Evolutionary conservation across 495 filamentous ascomycete species (phyloP).

Genomic region (Viridothelium virens): DNA sequence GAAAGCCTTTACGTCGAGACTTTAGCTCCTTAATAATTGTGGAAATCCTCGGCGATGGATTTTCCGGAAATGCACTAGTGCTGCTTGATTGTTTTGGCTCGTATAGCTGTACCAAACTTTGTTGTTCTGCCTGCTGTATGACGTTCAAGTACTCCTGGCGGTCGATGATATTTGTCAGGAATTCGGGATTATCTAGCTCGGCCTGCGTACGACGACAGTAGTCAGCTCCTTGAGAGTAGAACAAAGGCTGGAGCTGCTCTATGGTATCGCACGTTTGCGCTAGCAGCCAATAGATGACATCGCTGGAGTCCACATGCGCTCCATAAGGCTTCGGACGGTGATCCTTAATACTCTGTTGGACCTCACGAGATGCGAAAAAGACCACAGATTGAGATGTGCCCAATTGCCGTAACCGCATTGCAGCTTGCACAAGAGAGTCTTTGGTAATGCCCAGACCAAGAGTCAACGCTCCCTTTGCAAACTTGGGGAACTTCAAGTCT

Average conservation of each 20-base stretch:
- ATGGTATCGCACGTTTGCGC: constrained; percentile 52
- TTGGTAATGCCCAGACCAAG: constrained; percentile 62
- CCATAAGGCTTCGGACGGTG: constrained; percentile 10
- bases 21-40: constrained; percentile 31
- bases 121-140: constrained; percentile 39
- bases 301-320: constrained; percentile 37
- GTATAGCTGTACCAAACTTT: constrained; percentile 44
- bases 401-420: constrained; percentile 26
- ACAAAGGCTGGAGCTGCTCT: constrained; percentile 49
- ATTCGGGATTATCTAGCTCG: constrained; percentile 27
- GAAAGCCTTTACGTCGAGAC: constrained; percentile 22
- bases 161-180: constrained; percentile 29
- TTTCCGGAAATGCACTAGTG: constrained; percentile 7
- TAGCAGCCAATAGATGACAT: constrained; percentile 54
- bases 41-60: constrained; percentile 19
- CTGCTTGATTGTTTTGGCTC: constrained; percentile 23
- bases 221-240: constrained; percentile 49
- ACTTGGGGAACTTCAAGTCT: constrained; percentile 56
- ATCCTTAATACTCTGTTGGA: constrained; percentile 38
- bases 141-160: constrained; percentile 34
- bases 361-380: constrained; percentile 44
- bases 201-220: constrained; percentile 44
- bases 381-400: constrained; percentile 19
- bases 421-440: constrained; percentile 62
- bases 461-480: constrained; percentile 59